Evolutionary conservation across 2,329 filamentous ascomycete species (phyloP).

Genomic region (Xylaria sp.): DNA sequence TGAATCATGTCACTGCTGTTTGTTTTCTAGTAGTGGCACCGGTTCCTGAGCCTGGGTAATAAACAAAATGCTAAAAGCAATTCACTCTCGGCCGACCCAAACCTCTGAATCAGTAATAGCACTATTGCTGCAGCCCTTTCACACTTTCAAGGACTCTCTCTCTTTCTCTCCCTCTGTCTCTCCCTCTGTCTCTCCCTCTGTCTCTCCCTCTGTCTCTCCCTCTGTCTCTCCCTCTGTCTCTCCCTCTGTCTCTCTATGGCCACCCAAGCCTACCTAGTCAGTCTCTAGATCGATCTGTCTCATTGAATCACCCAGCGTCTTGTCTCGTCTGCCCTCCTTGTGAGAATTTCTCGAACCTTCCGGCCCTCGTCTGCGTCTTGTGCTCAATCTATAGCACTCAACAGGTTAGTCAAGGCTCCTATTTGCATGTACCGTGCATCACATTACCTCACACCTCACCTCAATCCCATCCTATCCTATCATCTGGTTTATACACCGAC

Average conservation of each 20-base stretch:
- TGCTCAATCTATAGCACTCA: conserved; percentile 3
- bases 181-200: no score
- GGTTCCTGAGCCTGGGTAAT: conserved; percentile 19
- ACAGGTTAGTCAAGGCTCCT: conserved; percentile 17
- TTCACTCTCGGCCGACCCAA: conserved; percentile 13
- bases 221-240: no score
- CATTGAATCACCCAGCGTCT: neutral
- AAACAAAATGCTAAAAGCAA: conserved; percentile 33
- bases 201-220: neutral
- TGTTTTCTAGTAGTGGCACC: neutral
- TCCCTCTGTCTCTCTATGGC: no score
- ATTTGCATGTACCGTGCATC: conserved; percentile 12
- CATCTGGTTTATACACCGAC: conserved; percentile 30
- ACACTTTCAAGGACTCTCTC: conserved; percentile 3
- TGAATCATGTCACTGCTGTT: conserved; percentile 32
- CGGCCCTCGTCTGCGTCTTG: conserved; percentile 8
- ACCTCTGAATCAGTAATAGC: conserved; percentile 26
- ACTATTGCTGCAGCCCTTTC: conserved; percentile 14
- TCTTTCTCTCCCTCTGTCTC: neutral
- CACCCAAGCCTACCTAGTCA: neutral
- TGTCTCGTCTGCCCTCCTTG: conserved; percentile 14
- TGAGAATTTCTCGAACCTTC: conserved; percentile 8
- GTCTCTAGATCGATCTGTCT: conserved; percentile 8
- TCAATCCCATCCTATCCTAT: neutral
- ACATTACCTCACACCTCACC: conserved; percentile 11